Conservation (phyloP, 768 basidiomycete genomes). For the Candolleomyces eurysporus region DNA sequence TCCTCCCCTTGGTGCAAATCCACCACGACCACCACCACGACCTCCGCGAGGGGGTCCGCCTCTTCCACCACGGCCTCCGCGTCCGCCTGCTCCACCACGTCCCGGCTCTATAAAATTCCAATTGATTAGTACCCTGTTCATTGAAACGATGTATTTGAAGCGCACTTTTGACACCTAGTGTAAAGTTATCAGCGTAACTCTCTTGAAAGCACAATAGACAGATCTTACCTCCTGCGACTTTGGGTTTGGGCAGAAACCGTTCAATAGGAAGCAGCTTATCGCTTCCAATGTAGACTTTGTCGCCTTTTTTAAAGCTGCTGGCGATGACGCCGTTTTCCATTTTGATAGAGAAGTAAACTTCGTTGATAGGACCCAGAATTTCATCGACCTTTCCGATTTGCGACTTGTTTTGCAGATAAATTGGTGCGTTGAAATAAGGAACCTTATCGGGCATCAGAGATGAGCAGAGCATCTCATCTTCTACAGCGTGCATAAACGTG, state of each 20-base stretch:
- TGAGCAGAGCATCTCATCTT: slow-evolving; percentile 96
- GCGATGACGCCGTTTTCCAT: slow-evolving; percentile 97
- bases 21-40: slow-evolving; percentile 45
- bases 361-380: slow-evolving; percentile 98
- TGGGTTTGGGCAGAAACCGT: slow-evolving; percentile 95
- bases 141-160: slow-evolving; percentile 8
- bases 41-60: slow-evolving; percentile 32
- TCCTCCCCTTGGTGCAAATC: slow-evolving; percentile 35
- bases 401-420: slow-evolving; percentile 96
- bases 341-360: slow-evolving; percentile 97
- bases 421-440: slow-evolving; percentile 98
- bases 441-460: slow-evolving; percentile 86
- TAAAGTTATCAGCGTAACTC: slow-evolving; percentile 1
- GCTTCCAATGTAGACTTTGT: slow-evolving; percentile 96
- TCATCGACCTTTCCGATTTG: slow-evolving; percentile 97
- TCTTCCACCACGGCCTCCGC: slow-evolving; percentile 34
- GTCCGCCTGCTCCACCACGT: slow-evolving; percentile 41
- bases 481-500: slow-evolving; percentile 89
- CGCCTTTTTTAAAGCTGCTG: slow-evolving; percentile 93
- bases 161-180: slow-evolving; percentile 50
- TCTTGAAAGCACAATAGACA: slow-evolving; percentile 10
- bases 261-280: slow-evolving; percentile 97
- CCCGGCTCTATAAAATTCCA: slow-evolving; percentile 33
- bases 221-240: slow-evolving; percentile 62
- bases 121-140: slow-evolving; percentile 10